A percentile compares a stretch with the other conserved stretches of the same genome.
These are phyloP conservation scores for Penicillium dipodomyicola DNA, from an alignment of 495 filamentous ascomycete species.

Conservation along the genomic window DNA sequence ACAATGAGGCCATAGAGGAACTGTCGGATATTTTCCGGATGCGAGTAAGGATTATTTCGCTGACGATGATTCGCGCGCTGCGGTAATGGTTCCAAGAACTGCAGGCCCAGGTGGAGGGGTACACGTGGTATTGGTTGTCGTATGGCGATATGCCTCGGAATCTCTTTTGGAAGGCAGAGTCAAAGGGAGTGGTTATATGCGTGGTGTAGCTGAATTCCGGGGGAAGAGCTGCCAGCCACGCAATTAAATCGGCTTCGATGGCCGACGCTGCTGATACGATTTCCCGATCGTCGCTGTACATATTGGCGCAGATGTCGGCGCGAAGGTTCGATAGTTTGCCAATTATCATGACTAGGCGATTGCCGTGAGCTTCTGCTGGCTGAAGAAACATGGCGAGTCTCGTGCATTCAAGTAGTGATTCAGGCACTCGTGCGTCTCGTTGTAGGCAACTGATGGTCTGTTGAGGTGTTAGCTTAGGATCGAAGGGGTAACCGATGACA, in stretches of 20 bases:
- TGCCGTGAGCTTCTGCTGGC: constrained; percentile 35
- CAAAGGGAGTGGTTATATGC: constrained; percentile 23
- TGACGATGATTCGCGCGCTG: constrained; percentile 56
- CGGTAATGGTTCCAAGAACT: constrained; percentile 64
- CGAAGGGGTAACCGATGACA: background rate
- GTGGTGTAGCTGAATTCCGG: constrained; percentile 35
- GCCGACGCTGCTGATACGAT: constrained; percentile 46
- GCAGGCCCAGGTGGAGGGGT: constrained; percentile 55
- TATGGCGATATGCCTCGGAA: constrained; percentile 38
- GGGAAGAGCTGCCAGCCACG: constrained; percentile 43
- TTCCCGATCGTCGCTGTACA: constrained; percentile 37
- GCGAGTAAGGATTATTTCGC: constrained; percentile 47
- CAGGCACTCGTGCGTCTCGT: constrained; percentile 34
- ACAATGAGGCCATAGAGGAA: constrained; percentile 17
- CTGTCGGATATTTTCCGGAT: constrained; percentile 18
- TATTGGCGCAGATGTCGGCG: constrained; percentile 40
- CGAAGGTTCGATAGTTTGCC: constrained; percentile 47
- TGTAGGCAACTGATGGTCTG: constrained; percentile 45
- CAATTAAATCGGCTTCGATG: constrained; percentile 52
- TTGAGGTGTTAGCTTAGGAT: constrained; percentile 1
- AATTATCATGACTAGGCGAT: constrained; percentile 38
- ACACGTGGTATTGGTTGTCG: constrained; percentile 58
- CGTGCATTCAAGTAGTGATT: constrained; percentile 35
- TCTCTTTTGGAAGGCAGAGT: constrained; percentile 23
- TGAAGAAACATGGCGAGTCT: constrained; percentile 38